phyloP scores from a whole-genome alignment of 345 rosid species.

The Sapria himalayana region DNA sequence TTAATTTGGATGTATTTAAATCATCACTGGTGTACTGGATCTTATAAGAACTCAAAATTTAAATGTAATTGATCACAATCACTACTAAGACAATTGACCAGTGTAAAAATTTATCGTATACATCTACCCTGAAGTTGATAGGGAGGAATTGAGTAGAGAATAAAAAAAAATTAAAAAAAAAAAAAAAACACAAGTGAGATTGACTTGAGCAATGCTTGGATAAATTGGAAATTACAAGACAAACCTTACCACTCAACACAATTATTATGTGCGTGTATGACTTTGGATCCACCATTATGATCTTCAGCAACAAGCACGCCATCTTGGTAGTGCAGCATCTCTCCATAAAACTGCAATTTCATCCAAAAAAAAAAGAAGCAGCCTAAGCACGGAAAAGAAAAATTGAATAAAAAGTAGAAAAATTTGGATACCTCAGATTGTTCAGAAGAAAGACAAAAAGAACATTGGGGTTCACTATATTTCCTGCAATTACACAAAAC shows the following conservation, averaged over 20 bases:
- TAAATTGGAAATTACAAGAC: not conserved
- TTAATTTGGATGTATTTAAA: no score
- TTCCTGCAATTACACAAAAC: constrained; percentile 20
- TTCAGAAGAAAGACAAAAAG: constrained; percentile 60
- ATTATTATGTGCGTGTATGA: constrained; percentile 54
- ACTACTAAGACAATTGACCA: no score
- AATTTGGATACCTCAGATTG: constrained; percentile 37
- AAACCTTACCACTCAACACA: constrained; percentile 72
- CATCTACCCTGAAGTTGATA: no score
- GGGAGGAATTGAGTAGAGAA: no score
- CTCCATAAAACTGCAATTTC: constrained; percentile 48
- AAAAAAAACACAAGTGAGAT: not conserved
- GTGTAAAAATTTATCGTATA: no score
- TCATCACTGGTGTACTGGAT: no score
- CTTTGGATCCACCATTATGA: constrained; percentile 28
- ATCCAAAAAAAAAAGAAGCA: constrained; percentile 4
- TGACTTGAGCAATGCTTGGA: not conserved
- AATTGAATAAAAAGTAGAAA: constrained; percentile 3
- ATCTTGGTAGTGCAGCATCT: constrained; percentile 52
- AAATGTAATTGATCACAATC: no score
- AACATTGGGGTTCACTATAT: constrained; percentile 21
- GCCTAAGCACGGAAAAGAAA: not conserved
- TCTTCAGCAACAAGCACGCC: constrained; percentile 49
- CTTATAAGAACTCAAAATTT: no score
- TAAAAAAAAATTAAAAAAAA: not conserved